Evolutionary conservation across 495 filamentous ascomycete species (phyloP), one percentile per base, ranked within the genome.

Genomic region (Aspergillus ellipticus): DNA sequence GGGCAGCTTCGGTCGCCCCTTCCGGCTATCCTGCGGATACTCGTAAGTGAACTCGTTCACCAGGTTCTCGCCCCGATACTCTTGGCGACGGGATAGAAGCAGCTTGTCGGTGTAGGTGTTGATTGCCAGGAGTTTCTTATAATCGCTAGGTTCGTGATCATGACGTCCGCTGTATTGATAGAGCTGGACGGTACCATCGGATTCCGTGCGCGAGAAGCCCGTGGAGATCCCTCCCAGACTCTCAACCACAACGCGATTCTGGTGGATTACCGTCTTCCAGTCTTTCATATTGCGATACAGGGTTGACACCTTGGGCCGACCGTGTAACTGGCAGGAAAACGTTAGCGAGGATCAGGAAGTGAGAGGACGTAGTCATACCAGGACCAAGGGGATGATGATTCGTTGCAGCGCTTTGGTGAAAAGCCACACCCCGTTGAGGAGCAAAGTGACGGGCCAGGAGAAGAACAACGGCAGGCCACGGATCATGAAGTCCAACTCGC

Each of bases 31-130:
- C 19, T 55, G 39, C 0, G 60, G n/a, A 16, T 77, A 78, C 41
- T 83, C 78, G 63, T 82, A 84, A 15, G 67, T 64, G 54, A 74
- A 84, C 51, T 77, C 74, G 45, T 79, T 81, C 49, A 66, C 43
- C 17, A 78, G 21, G 15, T 66, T 65, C n/a, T 64, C 68, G 16
- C 72, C 66, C 19, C 66, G 69, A 52, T 76, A 80, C 52, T 83
- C 76, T 49, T 78, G 55, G 19, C 56, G 67, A 10, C 74, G 67
- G n/a, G 60, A 63, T 7, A 63, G 68, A 33, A 84, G 70, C 15
- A 74, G 56, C 66, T 81, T 73, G 2, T 74, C 67, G 3, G 66
- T 66, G 9, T 81, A 84, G 6, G 66, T 76, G 51, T 74, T 78
- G 49, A 84, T 66, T 7, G 66, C 65, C 10, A 68, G 71, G 20